Evolutionary conservation across 2,329 filamentous ascomycete species (phyloP).

Genomic region (Botrytis pseudocinerea): DNA sequence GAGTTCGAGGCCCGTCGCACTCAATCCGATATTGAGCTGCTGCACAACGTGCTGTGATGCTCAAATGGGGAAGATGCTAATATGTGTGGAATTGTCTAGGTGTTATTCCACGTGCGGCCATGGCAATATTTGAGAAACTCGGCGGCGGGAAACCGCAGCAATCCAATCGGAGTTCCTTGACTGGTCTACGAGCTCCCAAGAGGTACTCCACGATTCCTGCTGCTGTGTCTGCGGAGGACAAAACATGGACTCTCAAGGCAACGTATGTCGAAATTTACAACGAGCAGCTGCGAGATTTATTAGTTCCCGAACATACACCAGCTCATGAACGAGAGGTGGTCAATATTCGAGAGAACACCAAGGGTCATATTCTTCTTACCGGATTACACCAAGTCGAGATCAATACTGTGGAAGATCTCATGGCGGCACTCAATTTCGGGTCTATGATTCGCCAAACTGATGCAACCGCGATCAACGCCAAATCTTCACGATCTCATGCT

Average conservation of each 20-base stretch:
- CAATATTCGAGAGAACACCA: conserved; percentile 90
- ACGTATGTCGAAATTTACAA: conserved; percentile 99
- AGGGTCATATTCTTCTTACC: conserved; percentile 91
- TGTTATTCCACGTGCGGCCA: conserved; percentile 91
- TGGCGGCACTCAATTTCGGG: conserved; percentile 86
- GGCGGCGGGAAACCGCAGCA: conserved; percentile 51
- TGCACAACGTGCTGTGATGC: conserved; percentile 12
- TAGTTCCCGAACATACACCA: conserved; percentile 74
- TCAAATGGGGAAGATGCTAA: conserved; percentile 27
- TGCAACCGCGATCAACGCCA: conserved; percentile 94
- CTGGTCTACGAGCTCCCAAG: conserved; percentile 76
- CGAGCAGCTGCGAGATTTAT: conserved; percentile 86
- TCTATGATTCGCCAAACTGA: conserved; percentile 95
- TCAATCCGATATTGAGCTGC: conserved; percentile 20
- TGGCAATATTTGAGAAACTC: conserved; percentile 83
- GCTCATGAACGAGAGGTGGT: conserved; percentile 72
- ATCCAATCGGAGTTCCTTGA: conserved; percentile 65
- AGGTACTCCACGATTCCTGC: conserved; percentile 64
- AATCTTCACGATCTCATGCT: conserved; percentile 95
- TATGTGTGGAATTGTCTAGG: conserved; percentile 52
- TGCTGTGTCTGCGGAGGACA: conserved; percentile 51
- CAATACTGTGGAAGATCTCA: conserved; percentile 86
- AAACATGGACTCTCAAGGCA: conserved; percentile 87
- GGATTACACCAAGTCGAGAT: conserved; percentile 86
- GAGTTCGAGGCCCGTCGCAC: conserved; percentile 43